Conservation (phyloP, 805 yeast species). For the Sporopachydermia lactativora region DNA sequence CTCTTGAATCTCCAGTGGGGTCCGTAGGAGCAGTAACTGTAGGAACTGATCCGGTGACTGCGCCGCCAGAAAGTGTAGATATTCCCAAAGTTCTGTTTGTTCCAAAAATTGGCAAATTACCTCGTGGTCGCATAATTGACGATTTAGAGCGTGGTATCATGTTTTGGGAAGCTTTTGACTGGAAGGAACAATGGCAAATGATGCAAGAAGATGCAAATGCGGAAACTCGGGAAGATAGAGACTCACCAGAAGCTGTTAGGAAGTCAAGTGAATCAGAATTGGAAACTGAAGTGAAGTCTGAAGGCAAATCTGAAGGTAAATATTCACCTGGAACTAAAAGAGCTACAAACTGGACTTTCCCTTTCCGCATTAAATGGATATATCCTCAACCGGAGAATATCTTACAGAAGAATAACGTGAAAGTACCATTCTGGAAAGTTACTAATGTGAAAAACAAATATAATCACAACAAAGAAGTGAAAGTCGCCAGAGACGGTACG, state of each 20-base stretch:
- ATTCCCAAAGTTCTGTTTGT: constrained; percentile 8
- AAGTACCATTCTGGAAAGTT: constrained; percentile 19
- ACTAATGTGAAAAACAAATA: constrained; percentile 20
- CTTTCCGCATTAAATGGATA: constrained; percentile 22
- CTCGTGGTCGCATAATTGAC: constrained; percentile 20
- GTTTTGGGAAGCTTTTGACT: constrained; percentile 23
- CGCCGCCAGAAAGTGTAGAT: not conserved
- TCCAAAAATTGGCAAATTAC: constrained; percentile 11
- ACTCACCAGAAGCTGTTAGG: not conserved
- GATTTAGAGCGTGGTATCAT: constrained; percentile 22
- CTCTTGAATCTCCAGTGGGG: not conserved
- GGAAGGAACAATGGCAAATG: constrained; percentile 4
- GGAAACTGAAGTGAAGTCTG: too few relatives aligned
- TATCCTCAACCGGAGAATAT: not conserved
- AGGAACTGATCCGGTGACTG: not conserved
- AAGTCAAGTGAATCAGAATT: too few relatives aligned
- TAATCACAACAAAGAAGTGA: constrained; percentile 24
- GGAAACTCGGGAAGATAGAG: not conserved
- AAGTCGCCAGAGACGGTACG: constrained; percentile 29
- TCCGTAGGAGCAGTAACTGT: not conserved
- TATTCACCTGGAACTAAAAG: not conserved
- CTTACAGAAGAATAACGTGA: constrained; percentile 10
- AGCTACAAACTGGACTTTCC: not conserved
- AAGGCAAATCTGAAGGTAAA: not conserved
- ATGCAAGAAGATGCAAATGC: not conserved